These are phyloP conservation scores for Hevea brasiliensis DNA, from an alignment of 345 rosid species.

Conservation along the genomic window DNA sequence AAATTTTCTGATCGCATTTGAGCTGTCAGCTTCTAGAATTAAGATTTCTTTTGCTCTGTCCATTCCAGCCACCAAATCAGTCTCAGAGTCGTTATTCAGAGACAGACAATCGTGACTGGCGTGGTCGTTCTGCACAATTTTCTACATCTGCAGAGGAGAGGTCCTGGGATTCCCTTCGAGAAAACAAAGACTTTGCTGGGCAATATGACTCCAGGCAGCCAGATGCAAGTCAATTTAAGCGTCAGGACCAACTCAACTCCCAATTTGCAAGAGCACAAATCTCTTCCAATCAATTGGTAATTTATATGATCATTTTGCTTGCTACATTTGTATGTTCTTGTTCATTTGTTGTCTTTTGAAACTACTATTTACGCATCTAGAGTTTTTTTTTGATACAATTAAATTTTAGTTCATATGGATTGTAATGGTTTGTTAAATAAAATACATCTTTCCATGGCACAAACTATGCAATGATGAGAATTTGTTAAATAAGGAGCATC, in stretches of 20 bases:
- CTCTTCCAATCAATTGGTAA: constrained; percentile 59
- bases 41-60: constrained; percentile 6
- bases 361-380: neutral
- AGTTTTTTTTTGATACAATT: neutral
- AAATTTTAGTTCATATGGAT: neutral
- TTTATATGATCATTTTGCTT: neutral
- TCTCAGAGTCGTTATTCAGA: constrained; percentile 64
- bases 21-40: neutral
- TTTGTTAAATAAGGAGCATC: neutral
- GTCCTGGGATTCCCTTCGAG: constrained; percentile 58
- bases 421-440: too few species aligned
- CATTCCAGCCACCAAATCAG: constrained; percentile 57
- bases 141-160: constrained; percentile 66
- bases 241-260: constrained; percentile 48
- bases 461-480: too few species aligned
- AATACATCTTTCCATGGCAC: too few species aligned
- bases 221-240: constrained; percentile 48
- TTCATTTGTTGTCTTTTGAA: neutral
- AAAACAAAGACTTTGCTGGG: constrained; percentile 44
- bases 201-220: constrained; percentile 46
- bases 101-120: constrained; percentile 88
- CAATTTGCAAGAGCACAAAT: constrained; percentile 48
- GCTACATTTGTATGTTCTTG: neutral
- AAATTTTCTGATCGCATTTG: neutral
- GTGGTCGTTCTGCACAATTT: too few species aligned